Base-by-base conservation (phyloP, 495 filamentous ascomycete genomes). In the Lasiosphaeria miniovina region DNA sequence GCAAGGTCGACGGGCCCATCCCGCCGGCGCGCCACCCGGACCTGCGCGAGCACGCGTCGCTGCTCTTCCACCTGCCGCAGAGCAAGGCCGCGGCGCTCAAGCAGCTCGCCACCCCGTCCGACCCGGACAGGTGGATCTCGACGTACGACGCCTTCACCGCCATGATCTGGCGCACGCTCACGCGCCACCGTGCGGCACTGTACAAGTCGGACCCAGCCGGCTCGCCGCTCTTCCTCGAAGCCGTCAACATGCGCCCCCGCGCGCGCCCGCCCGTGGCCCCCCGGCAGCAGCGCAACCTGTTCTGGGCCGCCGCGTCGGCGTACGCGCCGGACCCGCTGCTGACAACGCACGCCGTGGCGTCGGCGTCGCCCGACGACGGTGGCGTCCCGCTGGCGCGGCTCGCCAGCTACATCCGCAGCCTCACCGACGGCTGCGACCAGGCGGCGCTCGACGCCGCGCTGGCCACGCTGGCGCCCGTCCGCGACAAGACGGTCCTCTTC, bases 21-120 rank as follows among this genome's bases (percentile, higher is more conserved):
- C 36, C 38, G 17, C 50, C 57, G 6, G 24, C 6, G 12, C 63
- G 67, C 1, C 71, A 75, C 54, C 64, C 74, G 7, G 68, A 55
- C 14, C 74, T 75, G 17, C 63, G 48, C 43, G 11, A 43, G 8
- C 60, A 57, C 0, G 58, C 63, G 15, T 67, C 56, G 11, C 64
- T 75, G 15, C 66, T 79, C 6, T 75, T 77, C 62, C 71, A 77
- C 24, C 62, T 77, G 6, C 73, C 73, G n/a, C 74, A 74, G 62
- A 78, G 74, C 65, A 76, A 77, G 49, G 72, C 71, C 4, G 71
- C 74, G 0, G 70, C 77, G 57, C 53, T 78, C 4, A 76, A 77
- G 61, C 15, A 49, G 24, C 32, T 54, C 36, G 55, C 55, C 31
- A 33, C 32, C 3, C 60, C 60, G 6, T 34, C 10, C 4, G 60